Evolutionary conservation across 2,329 filamentous ascomycete genomes (phyloP), one percentile per base, ranked within the genome.

Genomic region (Orbilia brochopaga): DNA sequence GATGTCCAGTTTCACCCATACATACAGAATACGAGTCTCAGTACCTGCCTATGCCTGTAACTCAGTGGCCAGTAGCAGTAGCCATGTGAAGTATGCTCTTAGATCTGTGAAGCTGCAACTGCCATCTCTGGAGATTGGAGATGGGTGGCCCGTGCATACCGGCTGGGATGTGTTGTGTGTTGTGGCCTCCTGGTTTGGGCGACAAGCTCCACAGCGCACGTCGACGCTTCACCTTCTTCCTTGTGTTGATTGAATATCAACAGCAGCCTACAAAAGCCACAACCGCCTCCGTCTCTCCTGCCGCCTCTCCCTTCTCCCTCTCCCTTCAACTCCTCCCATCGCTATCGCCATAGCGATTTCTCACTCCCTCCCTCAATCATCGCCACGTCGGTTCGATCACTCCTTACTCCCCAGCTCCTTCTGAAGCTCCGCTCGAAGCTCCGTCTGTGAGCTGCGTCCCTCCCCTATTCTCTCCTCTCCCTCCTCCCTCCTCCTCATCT

Each of bases 401-500:
- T 55, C 55, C 27, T 42, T 46, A 62, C 55, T n/a, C 60, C 17
- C 40, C 23, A 44, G 50, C 27, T 63, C 73, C 60, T 72, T 55
- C 40, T 50, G 59, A 32, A 32, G 51, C 58, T 58, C 19, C 37
- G 48, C 50, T 35, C 42, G 32, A 30, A 53, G 23, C 23, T 53
- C 50, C 27, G 8, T 11, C 8, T 7, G 57, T 55, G 23, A 56
- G 67, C 56, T 48, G 65, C 42, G 23, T 67, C n/a, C n/a, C n/a
- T n/a, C n/a, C n/a, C n/a, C n/a, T n/a, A n/a, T n/a, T n/a, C n/a
- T n/a, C n/a, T n/a, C n/a, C n/a, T n/a, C n/a, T n/a, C n/a, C 24
- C 61, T 74, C 73, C 67, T 75, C 67, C 55, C 73, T 74, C 62
- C 61, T 74, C 57, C 73, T 67, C 44, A 61, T 72, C 32, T 63